phyloP scores from a whole-genome alignment of 1,139 yeast genomes.

The Debaryomyces singareniensis region DNA sequence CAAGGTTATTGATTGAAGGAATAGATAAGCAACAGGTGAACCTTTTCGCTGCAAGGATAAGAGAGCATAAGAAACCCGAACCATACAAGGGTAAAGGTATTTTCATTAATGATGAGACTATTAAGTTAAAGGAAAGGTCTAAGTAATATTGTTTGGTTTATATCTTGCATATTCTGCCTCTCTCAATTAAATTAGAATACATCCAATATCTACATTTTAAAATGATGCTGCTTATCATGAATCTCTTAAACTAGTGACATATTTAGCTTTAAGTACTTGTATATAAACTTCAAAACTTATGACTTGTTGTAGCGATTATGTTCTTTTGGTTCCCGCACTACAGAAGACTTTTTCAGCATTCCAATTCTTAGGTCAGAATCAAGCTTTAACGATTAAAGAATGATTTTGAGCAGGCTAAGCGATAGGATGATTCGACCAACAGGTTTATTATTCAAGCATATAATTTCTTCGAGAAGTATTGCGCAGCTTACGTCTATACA shows the following conservation, averaged over 20 bases:
- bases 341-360: too few relatives aligned
- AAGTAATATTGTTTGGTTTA: slow-evolving; percentile 41
- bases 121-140: slow-evolving; percentile 84
- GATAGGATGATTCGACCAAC: too few relatives aligned
- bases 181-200: too few relatives aligned
- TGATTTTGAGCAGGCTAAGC: too few relatives aligned
- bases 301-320: not conserved
- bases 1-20: slow-evolving; percentile 82
- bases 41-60: slow-evolving; percentile 80
- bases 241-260: too few relatives aligned
- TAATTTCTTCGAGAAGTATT: slow-evolving; percentile 21
- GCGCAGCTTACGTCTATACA: slow-evolving; percentile 51
- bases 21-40: slow-evolving; percentile 82
- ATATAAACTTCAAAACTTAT: not conserved
- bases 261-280: too few relatives aligned
- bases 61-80: slow-evolving; percentile 91
- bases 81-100: slow-evolving; percentile 99
- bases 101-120: slow-evolving; percentile 85
- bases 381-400: too few relatives aligned
- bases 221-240: too few relatives aligned
- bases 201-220: too few relatives aligned
- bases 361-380: too few relatives aligned
- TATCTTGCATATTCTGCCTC: not conserved
- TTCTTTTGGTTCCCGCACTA: not conserved
- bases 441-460: too few relatives aligned